Evolutionary conservation across 2,329 filamentous ascomycete species (phyloP).

Genomic region (Trichoderma lentiforme): DNA sequence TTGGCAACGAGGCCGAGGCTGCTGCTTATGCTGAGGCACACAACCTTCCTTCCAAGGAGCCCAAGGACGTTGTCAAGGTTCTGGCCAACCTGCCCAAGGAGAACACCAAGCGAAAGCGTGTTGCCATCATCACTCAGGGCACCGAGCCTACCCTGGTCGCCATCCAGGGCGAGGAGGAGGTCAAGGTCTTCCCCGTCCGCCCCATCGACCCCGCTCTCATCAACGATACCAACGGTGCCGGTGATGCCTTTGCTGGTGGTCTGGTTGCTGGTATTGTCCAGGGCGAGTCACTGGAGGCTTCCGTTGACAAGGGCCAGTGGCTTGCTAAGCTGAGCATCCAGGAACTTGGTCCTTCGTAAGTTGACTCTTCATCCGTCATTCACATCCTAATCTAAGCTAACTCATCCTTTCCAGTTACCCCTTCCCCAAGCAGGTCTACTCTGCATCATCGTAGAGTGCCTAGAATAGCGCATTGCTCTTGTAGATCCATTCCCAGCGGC

Average conservation of each 20-base stretch:
- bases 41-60: slow-evolving; percentile 68
- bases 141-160: slow-evolving; percentile 87
- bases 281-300: slow-evolving; percentile 73
- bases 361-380: slow-evolving; percentile 29
- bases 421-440: slow-evolving; percentile 76
- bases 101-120: slow-evolving; percentile 78
- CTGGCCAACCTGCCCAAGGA: slow-evolving; percentile 89
- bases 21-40: slow-evolving; percentile 82
- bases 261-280: slow-evolving; percentile 86
- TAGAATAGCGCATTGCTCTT: slow-evolving; percentile 25
- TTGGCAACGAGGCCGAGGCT: slow-evolving; percentile 97
- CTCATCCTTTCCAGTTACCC: slow-evolving; percentile 59
- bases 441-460: slow-evolving; percentile 40
- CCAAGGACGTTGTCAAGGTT: slow-evolving; percentile 79
- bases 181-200: slow-evolving; percentile 79
- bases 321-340: slow-evolving; percentile 89
- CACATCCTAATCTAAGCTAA: not conserved
- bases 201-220: slow-evolving; percentile 74
- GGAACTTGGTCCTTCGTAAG: slow-evolving; percentile 93
- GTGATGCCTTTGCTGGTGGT: slow-evolving; percentile 94
- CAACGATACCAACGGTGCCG: slow-evolving; percentile 94
- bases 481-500: slow-evolving; percentile 24
- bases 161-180: slow-evolving; percentile 63
- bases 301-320: slow-evolving; percentile 94
- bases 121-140: slow-evolving; percentile 92